Percentiles rank a stretch among this genome's conserved stretches.
phyloP scores from a whole-genome alignment of 257 asterid genomes.

The Nicotiana attenuata region DNA sequence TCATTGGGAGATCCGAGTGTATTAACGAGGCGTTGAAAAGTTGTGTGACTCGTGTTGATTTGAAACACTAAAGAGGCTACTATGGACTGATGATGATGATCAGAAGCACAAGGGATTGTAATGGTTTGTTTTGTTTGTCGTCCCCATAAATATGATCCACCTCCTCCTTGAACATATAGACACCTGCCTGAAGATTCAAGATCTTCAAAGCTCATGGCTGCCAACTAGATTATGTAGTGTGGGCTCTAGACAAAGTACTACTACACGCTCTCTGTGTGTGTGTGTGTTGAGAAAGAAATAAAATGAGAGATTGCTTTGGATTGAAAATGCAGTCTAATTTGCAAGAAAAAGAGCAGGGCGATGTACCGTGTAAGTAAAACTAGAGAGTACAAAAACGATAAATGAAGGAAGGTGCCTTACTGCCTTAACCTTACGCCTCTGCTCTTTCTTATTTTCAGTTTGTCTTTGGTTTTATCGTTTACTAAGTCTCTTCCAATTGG shows the following conservation, averaged over 20 bases:
- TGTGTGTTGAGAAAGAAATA: too few relatives aligned
- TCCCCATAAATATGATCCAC: neutral
- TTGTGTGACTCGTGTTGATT: conserved; percentile 38
- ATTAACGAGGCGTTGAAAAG: conserved; percentile 37
- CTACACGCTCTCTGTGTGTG: too few relatives aligned
- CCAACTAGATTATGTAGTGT: neutral
- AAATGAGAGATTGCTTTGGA: neutral
- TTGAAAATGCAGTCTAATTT: neutral
- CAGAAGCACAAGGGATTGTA: neutral
- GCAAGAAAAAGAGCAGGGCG: neutral
- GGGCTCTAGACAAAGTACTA: neutral
- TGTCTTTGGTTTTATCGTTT: neutral
- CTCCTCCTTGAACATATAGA: conserved; percentile 1
- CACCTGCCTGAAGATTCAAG: conserved; percentile 34
- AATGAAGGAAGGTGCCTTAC: neutral
- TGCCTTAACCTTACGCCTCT: neutral
- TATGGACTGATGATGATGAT: conserved; percentile 23
- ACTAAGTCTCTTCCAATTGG: neutral
- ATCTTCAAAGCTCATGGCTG: conserved; percentile 45
- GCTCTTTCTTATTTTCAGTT: neutral
- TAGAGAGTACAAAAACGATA: neutral
- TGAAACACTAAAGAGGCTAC: conserved; percentile 30
- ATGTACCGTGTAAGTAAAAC: neutral
- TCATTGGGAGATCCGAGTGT: conserved; percentile 41
- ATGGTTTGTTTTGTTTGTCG: conserved; percentile 21